Percentiles rank a stretch among this genome's conserved stretches.
Evolutionary conservation across 164 flowering plant species (phyloP).

Genomic region (Annona squamosa): DNA sequence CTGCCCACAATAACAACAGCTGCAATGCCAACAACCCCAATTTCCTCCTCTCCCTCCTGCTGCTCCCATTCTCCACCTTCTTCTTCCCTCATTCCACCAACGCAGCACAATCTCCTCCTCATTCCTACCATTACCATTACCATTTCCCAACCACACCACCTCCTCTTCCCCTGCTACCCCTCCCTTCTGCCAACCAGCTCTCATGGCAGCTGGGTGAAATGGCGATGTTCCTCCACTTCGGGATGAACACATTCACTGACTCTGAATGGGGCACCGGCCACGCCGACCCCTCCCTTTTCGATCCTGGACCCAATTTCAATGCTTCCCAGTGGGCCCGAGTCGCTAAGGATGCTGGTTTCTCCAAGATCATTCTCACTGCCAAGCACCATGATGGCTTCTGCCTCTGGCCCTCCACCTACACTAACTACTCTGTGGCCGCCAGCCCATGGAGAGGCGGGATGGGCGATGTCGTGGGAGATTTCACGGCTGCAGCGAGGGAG

Average conservation of each 20-base stretch:
- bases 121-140: neutral
- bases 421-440: slow-evolving; percentile 68
- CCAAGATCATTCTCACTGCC: slow-evolving; percentile 65
- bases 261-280: slow-evolving; percentile 91
- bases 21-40: neutral
- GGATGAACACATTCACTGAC: slow-evolving; percentile 88
- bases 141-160: slow-evolving; percentile 24
- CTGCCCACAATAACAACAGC: no score
- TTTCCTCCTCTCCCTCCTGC: neutral
- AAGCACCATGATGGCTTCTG: slow-evolving; percentile 99
- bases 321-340: slow-evolving; percentile 75
- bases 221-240: slow-evolving; percentile 93
- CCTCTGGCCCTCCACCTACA: slow-evolving; percentile 79
- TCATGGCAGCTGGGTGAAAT: slow-evolving; percentile 70
- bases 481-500: slow-evolving; percentile 57
- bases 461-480: slow-evolving; percentile 74
- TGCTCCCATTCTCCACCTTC: neutral
- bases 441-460: slow-evolving; percentile 64
- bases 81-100: neutral
- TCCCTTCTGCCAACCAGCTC: slow-evolving; percentile 81
- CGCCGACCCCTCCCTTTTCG: slow-evolving; percentile 61
- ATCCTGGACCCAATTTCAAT: slow-evolving; percentile 44
- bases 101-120: neutral
- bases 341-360: slow-evolving; percentile 63
- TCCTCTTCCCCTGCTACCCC: slow-evolving; percentile 80